Base-by-base conservation (phyloP, 371 early-diverging fungal genomes). In the Fennellomyces sp. region DNA sequence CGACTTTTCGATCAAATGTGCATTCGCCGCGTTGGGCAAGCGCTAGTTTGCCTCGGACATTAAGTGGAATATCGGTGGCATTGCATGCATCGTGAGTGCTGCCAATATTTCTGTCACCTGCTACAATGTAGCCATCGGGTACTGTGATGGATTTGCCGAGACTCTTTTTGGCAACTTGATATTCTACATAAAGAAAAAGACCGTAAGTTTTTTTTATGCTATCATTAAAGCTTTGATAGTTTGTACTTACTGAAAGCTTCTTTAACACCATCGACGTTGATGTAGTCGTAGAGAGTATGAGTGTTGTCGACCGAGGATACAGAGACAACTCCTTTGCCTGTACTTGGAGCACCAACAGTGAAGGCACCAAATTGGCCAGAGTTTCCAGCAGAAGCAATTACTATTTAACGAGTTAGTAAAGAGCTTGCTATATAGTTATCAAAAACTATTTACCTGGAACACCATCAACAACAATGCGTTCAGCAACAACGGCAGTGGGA, bases 221-320 rank as follows among this genome's bases (percentile, higher is more conserved):
- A n/a, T n/a, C n/a, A n/a, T n/a, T n/a, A n/a, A n/a, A n/a, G n/a
- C n/a, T n/a, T n/a, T n/a, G n/a, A n/a, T n/a, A n/a, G n/a, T n/a
- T n/a, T n/a, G n/a, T n/a, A n/a, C n/a, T n/a, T n/a, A n/a, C n/a
- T n/a, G n/a, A n/a, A n/a, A n/a, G n/a, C n/a, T n/a, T n/a, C n/a
- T n/a, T n/a, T n/a, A n/a, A n/a, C n/a, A n/a, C n/a, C n/a, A n/a
- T n/a, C n/a, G n/a, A n/a, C n/a, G n/a, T n/a, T n/a, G n/a, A n/a
- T n/a, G n/a, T n/a, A n/a, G n/a, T n/a, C n/a, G n/a, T n/a, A n/a
- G n/a, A n/a, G n/a, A n/a, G n/a, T n/a, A n/a, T n/a, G n/a, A n/a
- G n/a, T n/a, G n/a, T n/a, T 83, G 41, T 83, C 87, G 41, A 82
- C 66, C 8, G 88, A 83, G 17, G 76, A 87, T 21, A 89, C 83